These are phyloP conservation scores for Talaromyces piceae DNA, from an alignment of 2,329 filamentous ascomycete species.

Conservation along the genomic window DNA sequence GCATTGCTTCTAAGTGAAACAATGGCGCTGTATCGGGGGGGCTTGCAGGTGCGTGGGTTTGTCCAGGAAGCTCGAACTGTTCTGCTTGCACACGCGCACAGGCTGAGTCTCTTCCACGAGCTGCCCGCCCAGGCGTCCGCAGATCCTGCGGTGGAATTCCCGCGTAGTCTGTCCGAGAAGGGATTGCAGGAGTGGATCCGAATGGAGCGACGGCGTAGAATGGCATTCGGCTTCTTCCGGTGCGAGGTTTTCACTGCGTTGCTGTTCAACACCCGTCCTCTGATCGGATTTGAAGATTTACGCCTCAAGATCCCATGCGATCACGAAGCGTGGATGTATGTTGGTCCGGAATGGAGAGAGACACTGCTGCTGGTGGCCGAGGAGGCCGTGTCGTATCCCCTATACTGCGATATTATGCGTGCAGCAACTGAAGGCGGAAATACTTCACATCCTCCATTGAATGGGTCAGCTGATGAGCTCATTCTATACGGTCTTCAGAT, in stretches of 20 bases:
- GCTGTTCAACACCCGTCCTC: neutral
- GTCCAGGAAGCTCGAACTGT: neutral
- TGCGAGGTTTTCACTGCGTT: neutral
- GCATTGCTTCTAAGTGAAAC: neutral
- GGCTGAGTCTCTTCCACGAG: neutral
- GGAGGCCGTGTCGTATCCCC: neutral
- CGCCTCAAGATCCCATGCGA: neutral
- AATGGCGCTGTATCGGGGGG: neutral
- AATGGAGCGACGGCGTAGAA: neutral
- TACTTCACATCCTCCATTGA: neutral
- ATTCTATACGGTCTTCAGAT: neutral
- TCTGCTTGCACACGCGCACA: neutral
- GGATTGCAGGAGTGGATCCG: neutral
- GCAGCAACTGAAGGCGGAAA: neutral
- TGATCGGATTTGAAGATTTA: neutral
- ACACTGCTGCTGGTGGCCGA: neutral
- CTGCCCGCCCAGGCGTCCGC: neutral
- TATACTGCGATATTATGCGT: neutral
- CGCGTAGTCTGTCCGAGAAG: neutral
- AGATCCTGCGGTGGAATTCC: neutral
- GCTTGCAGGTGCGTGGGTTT: neutral
- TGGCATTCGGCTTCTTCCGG: neutral
- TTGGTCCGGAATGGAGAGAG: neutral
- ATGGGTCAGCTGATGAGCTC: neutral
- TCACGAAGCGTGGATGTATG: neutral